Conservation (phyloP, 2,329 filamentous ascomycete genomes). For the Nothomitra cinnamomea region DNA sequence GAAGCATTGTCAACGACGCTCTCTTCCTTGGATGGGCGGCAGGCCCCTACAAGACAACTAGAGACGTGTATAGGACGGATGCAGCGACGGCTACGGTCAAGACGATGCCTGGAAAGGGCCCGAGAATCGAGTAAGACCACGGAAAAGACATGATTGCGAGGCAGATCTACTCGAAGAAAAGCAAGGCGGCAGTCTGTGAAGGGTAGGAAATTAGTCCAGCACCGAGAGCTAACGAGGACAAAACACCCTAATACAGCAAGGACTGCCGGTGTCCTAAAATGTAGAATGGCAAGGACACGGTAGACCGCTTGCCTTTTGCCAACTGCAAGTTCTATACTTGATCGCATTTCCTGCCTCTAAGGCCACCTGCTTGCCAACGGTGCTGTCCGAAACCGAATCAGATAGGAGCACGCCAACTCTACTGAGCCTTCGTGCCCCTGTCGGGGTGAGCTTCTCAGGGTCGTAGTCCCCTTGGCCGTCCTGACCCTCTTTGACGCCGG, state of each 20-base stretch:
- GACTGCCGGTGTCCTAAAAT: too few relatives aligned
- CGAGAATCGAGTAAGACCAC: conserved; percentile 77
- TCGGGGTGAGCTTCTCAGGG: conserved; percentile 14
- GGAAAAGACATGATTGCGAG: conserved; percentile 90
- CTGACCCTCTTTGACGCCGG: conserved; percentile 2
- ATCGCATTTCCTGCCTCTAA: conserved; percentile 63
- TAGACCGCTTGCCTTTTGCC: conserved; percentile 52
- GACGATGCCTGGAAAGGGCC: conserved; percentile 73
- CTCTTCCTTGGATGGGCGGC: conserved; percentile 1
- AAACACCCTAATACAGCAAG: conserved; percentile 6
- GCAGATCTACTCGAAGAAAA: conserved; percentile 94
- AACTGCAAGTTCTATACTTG: conserved; percentile 83
- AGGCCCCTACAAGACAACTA: conserved; percentile 38
- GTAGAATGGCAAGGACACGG: conserved; percentile 2
- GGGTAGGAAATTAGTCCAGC: neutral
- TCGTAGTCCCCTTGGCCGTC: conserved; percentile 17
- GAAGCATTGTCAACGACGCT: conserved; percentile 19
- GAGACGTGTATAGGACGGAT: conserved; percentile 68
- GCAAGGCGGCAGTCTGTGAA: conserved; percentile 57
- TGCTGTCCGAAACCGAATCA: conserved; percentile 19
- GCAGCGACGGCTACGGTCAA: conserved; percentile 62
- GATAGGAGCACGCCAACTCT: conserved; percentile 18
- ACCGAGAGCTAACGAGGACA: neutral
- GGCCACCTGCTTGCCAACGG: conserved; percentile 51
- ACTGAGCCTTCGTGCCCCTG: conserved; percentile 3